Conservation (phyloP, 306 rosid species). For the Begonia masoniana region DNA sequence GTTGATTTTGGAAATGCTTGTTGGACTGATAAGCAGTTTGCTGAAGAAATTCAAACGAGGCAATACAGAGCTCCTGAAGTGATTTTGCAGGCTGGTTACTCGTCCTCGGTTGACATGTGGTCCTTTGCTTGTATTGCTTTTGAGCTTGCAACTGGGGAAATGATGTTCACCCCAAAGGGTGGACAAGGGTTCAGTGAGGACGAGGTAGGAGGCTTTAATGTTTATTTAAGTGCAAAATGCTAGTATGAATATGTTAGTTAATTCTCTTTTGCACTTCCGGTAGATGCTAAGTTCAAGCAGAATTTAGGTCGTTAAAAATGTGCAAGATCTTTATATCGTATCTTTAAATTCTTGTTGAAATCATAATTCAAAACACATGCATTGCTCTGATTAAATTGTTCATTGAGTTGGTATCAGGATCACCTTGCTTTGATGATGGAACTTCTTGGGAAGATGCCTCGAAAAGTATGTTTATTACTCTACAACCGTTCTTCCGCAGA, state of each 20-base stretch:
- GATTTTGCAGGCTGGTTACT: conserved; percentile 61
- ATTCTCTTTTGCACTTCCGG: too few relatives aligned
- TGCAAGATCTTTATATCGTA: too few relatives aligned
- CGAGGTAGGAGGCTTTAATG: conserved; percentile 34
- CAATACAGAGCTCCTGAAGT: conserved; percentile 98
- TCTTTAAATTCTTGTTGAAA: too few relatives aligned
- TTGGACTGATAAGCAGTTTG: conserved; percentile 62
- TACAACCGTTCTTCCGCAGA: neutral
- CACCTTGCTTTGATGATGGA: conserved; percentile 99
- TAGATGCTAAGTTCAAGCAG: too few relatives aligned
- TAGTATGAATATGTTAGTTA: too few relatives aligned
- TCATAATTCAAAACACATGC: too few relatives aligned
- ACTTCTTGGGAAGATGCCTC: conserved; percentile 89
- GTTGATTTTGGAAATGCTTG: conserved; percentile 96
- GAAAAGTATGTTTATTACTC: conserved; percentile 41
- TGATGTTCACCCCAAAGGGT: conserved; percentile 72
- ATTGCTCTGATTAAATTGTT: neutral
- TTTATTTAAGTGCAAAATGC: too few relatives aligned
- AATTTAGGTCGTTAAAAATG: too few relatives aligned
- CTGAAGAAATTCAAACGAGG: conserved; percentile 87
- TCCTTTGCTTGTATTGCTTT: conserved; percentile 87
- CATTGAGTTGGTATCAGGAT: conserved; percentile 56
- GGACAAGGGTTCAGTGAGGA: conserved; percentile 88
- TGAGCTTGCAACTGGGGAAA: conserved; percentile 96
- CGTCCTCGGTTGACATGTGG: conserved; percentile 90